These are phyloP conservation scores for Zangia roseola DNA, from an alignment of 768 basidiomycete species.

Conservation along the genomic window DNA sequence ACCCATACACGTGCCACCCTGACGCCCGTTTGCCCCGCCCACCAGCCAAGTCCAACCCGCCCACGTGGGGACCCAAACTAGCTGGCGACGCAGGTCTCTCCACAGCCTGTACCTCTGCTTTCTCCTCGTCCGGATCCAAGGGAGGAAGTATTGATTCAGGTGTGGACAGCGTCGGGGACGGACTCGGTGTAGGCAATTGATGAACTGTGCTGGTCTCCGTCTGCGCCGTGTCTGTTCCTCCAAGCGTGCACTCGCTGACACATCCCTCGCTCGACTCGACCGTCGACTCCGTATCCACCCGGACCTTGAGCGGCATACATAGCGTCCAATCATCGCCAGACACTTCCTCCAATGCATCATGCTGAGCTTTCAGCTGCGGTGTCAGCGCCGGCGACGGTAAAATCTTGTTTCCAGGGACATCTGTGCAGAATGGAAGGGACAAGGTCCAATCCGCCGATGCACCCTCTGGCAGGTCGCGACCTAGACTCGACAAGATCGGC, in stretches of 20 bases:
- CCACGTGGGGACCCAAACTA: constrained; percentile 26
- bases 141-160: background rate
- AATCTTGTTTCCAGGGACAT: constrained; percentile 25
- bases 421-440: constrained; percentile 31
- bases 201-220: background rate
- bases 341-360: constrained; percentile 3
- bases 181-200: constrained; percentile 29
- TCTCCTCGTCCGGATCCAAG: constrained; percentile 11
- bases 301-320: constrained; percentile 31
- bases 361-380: background rate
- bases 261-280: constrained; percentile 1
- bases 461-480: background rate
- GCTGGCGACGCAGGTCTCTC: constrained; percentile 18
- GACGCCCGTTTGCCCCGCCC: constrained; percentile 33
- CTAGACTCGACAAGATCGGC: constrained; percentile 19
- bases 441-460: constrained; percentile 27
- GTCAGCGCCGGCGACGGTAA: background rate
- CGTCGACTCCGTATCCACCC: background rate
- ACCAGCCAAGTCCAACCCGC: constrained; percentile 30
- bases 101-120: background rate
- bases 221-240: background rate
- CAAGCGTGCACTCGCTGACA: constrained; percentile 1
- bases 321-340: constrained; percentile 31
- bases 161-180: constrained; percentile 24
- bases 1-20: constrained; percentile 32